Conservation (phyloP, 2,329 filamentous ascomycete genomes). For the Coleophoma eucalyptorum region DNA sequence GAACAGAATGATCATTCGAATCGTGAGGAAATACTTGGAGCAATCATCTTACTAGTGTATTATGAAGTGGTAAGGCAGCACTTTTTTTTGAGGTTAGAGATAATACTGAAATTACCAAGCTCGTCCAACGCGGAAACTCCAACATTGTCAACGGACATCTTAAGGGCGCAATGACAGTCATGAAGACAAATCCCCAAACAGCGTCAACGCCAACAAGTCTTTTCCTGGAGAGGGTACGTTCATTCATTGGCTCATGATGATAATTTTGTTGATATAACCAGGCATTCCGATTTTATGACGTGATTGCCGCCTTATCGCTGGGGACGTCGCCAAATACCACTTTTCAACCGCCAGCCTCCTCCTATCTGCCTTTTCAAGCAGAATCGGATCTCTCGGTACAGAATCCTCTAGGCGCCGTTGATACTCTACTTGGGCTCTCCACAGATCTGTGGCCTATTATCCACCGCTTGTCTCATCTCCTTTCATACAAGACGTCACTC, state of each 20-base stretch:
- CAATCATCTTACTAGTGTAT: slow-evolving; percentile 59
- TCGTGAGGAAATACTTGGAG: slow-evolving; percentile 54
- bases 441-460: slow-evolving; percentile 62
- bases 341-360: slow-evolving; percentile 41
- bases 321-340: slow-evolving; percentile 53
- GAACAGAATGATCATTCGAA: slow-evolving; percentile 45
- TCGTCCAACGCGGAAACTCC: slow-evolving; percentile 55
- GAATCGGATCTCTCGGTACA: slow-evolving; percentile 34
- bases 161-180: slow-evolving; percentile 58
- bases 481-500: slow-evolving; percentile 48
- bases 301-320: slow-evolving; percentile 59
- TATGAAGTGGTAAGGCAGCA: slow-evolving; percentile 53
- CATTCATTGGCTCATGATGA: background rate
- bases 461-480: slow-evolving; percentile 53
- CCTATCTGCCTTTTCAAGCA: slow-evolving; percentile 40
- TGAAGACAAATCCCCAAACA: slow-evolving; percentile 43
- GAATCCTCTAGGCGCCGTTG: slow-evolving; percentile 43
- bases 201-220: slow-evolving; percentile 44
- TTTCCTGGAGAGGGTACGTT: slow-evolving; percentile 54
- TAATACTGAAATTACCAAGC: slow-evolving; percentile 32
- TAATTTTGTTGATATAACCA: slow-evolving; percentile 27
- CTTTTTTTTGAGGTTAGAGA: too few relatives aligned
- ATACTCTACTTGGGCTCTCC: slow-evolving; percentile 51
- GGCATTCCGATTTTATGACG: slow-evolving; percentile 64
- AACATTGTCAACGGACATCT: slow-evolving; percentile 59